Evolutionary conservation across 2,329 filamentous ascomycete genomes (phyloP), one percentile per base, ranked within the genome.

Genomic region (Blastomyces gilchristii): DNA sequence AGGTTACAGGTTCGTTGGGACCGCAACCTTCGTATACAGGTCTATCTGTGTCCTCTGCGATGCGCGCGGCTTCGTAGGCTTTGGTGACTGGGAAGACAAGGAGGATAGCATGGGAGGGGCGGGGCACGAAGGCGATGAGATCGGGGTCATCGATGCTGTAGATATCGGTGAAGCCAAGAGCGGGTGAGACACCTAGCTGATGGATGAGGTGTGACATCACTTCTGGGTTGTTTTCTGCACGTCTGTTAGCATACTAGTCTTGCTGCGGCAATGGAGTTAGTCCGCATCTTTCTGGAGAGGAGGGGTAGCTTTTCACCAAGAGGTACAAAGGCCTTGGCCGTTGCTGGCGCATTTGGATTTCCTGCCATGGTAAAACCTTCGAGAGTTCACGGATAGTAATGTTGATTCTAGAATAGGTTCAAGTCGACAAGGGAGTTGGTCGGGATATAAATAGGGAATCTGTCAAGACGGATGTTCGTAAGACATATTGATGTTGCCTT

Each of bases 11-110:
- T 72, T 97, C 90, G 0, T 71, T 72, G 0, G 82, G 77, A 1
- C 91, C 91, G 22, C 80, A 81, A 53, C 87, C 88, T 0, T 74
- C 73, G 78, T 96, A 96, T 49, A 86, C 83, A 1, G 78, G 68
- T 52, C 79, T 78, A 28, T 81, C 73, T 60, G 79, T 78, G 77
- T 97, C 92, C 79, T 96, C 92, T 53, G 84, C 80, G 63, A 83
- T 75, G 41, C 92, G 88, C 72, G 87, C 85, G 65, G 82, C 83
- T 77, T 96, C 89, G 81, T 96, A 97, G 52, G 84, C 82, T 58
- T 85, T 80, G 62, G 85, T 90, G 66, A 96, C 83, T 68, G 94
- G 93, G 75, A 97, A 96, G 67, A 97, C 91, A 69, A 97, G 87
- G 41, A 97, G 86, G 18, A 97, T 85, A 6, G 93, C 93, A 67